Base-by-base conservation (phyloP, 495 filamentous ascomycete genomes). In the Hypoxylon lenormandii region DNA sequence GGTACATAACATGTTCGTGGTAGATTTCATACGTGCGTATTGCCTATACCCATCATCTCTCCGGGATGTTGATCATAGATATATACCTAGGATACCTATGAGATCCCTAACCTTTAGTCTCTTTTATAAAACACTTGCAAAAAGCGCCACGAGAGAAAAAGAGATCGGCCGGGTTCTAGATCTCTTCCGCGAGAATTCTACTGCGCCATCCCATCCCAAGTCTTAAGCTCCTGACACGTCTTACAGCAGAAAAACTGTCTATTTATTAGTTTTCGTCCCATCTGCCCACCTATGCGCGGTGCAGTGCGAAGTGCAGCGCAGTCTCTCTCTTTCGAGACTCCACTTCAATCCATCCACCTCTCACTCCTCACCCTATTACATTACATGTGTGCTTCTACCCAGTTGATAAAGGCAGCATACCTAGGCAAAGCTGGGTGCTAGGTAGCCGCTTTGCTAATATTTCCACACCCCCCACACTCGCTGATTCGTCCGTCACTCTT, bases 381-480 rank as follows among this genome's bases (percentile, higher is more conserved):
- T 16, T 55, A 49, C 53, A 54, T 62, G 51, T n/a, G 61, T 45
- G 30, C 30, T 61, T 26, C 23, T 26, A 26, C 23, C 23, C 5
- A 26, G 23, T 26, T 56, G 57, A 70, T 61, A 58, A 71, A 66
- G 68, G 68, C 62, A 63, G 38, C 58, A 62, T 62, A 52, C 65
- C 38, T 69, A 60, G 64, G 30, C 51, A 51, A 64, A 21, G 40
- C 64, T 72, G 36, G 40, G 19, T 57, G 45, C 54, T 66, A 61
- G 66, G 70, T 70, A 76, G 67, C 70, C 64, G 74, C 74, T 67
- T 72, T 64, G 57, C 60, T 45, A 66, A 60, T 72, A 74, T 51
- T 69, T 48, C 19, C 74, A 76, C 70, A 48, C 67, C 70, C 73
- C 64, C 52, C 65, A 64, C 60, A 60, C 59, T 67, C 64, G 62